Percentiles rank a stretch among this genome's conserved stretches.
Evolutionary conservation across 2,329 filamentous ascomycete genomes (phyloP).

Genomic region (Penicillium sp.): DNA sequence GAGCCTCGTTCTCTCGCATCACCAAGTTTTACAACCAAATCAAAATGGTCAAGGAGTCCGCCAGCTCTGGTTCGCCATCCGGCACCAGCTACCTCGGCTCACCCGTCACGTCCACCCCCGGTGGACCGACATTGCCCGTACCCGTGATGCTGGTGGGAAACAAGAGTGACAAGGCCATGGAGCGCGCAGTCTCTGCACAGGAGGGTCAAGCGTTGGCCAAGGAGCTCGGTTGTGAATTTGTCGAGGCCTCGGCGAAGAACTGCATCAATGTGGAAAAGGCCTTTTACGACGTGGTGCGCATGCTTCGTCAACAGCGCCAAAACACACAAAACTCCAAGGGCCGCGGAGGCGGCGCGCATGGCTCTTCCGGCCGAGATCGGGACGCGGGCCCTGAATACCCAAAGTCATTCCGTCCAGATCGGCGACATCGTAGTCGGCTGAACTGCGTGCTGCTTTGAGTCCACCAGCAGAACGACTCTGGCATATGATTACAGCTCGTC

Average conservation of each 20-base stretch:
- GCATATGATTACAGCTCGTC: neutral
- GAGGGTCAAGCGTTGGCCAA: slow-evolving; percentile 88
- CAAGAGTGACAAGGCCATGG: slow-evolving; percentile 94
- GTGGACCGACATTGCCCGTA: slow-evolving; percentile 56
- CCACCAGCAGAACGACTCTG: slow-evolving; percentile 10
- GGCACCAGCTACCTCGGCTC: slow-evolving; percentile 46
- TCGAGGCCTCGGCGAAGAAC: slow-evolving; percentile 95
- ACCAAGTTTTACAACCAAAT: slow-evolving; percentile 96
- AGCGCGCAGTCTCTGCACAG: slow-evolving; percentile 92
- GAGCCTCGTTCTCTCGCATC: slow-evolving; percentile 90
- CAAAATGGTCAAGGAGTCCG: slow-evolving; percentile 89
- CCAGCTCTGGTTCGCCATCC: slow-evolving; percentile 49
- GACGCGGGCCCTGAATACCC: slow-evolving; percentile 36
- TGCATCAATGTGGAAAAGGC: slow-evolving; percentile 98
- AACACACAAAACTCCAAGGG: slow-evolving; percentile 29
- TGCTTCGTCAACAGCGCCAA: slow-evolving; percentile 77
- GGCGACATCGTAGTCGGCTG: slow-evolving; percentile 31
- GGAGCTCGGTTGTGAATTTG: slow-evolving; percentile 90
- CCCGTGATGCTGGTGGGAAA: slow-evolving; percentile 98
- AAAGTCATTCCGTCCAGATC: slow-evolving; percentile 34
- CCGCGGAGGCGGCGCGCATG: slow-evolving; percentile 26
- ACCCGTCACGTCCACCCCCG: slow-evolving; percentile 42
- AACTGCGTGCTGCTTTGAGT: slow-evolving; percentile 36
- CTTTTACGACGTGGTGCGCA: slow-evolving; percentile 94
- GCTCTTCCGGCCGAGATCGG: slow-evolving; percentile 32